Evolutionary conservation across 345 rosid species (phyloP), one percentile per base, ranked within the genome.

Genomic region (Physaria fendleri): DNA sequence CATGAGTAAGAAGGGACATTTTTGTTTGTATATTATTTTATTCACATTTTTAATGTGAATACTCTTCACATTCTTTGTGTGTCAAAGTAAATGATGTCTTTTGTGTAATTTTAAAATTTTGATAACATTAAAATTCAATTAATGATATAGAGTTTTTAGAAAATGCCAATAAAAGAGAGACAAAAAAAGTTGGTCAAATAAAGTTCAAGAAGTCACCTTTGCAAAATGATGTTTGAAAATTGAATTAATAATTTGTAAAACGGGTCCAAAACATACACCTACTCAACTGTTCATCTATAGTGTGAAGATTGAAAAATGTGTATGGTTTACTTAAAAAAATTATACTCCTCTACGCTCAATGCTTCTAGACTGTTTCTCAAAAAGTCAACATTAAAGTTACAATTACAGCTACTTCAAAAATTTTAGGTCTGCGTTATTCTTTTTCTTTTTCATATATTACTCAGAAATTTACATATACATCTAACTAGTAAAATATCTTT

Each of bases 1-100:
- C 54, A 71, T 62, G 57, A 69, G 64, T 96, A 92, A 34, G 51
- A 71, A 0, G 87, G 93, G 49, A 92, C 28, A 8, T 73, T 73
- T 16, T 74, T 59, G 35, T n/a, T n/a, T n/a, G n/a, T n/a, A n/a
- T n/a, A n/a, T n/a, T n/a, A n/a, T n/a, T n/a, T n/a, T n/a, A n/a
- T n/a, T n/a, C n/a, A n/a, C n/a, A n/a, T n/a, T n/a, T n/a, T n/a
- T n/a, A n/a, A n/a, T n/a, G n/a, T n/a, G n/a, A n/a, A n/a, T n/a
- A n/a, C n/a, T n/a, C n/a, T n/a, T n/a, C n/a, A n/a, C n/a, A n/a
- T n/a, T n/a, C n/a, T n/a, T n/a, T n/a, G n/a, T n/a, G n/a, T n/a
- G n/a, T n/a, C n/a, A n/a, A n/a, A n/a, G n/a, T n/a, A n/a, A n/a
- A n/a, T n/a, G n/a, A n/a, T n/a, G n/a, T n/a, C n/a, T n/a, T n/a